These are phyloP conservation scores for Daedaleopsis nitida DNA, from an alignment of 768 basidiomycete species.

Conservation along the genomic window DNA sequence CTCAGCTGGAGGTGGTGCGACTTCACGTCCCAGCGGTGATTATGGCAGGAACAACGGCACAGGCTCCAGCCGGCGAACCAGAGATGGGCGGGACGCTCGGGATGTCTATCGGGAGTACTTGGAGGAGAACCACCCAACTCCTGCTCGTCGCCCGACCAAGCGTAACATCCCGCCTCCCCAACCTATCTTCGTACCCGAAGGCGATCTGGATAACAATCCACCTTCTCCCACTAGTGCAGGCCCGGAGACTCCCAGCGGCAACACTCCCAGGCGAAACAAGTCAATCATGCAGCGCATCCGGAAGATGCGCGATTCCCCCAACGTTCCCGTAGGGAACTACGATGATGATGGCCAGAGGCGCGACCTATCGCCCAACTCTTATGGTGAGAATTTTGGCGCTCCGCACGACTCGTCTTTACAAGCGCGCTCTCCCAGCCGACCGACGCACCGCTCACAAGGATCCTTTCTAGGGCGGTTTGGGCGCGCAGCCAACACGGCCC, in stretches of 20 bases:
- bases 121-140: slow-evolving; percentile 38
- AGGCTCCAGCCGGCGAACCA: slow-evolving; percentile 39
- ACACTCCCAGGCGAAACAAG: slow-evolving; percentile 64
- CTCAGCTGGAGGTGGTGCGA: slow-evolving; percentile 73
- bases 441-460: slow-evolving; percentile 72
- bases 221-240: slow-evolving; percentile 43
- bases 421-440: slow-evolving; percentile 37
- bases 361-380: slow-evolving; percentile 46
- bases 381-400: slow-evolving; percentile 34
- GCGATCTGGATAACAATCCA: slow-evolving; percentile 34
- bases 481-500: slow-evolving; percentile 35
- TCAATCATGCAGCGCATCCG: slow-evolving; percentile 88
- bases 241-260: slow-evolving; percentile 44
- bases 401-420: slow-evolving; percentile 5
- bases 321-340: slow-evolving; percentile 63
- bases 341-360: slow-evolving; percentile 43
- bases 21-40: slow-evolving; percentile 24
- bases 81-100: slow-evolving; percentile 53
- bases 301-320: slow-evolving; percentile 85
- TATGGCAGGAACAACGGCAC: slow-evolving; percentile 60
- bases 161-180: slow-evolving; percentile 74
- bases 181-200: slow-evolving; percentile 75
- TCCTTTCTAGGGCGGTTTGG: slow-evolving; percentile 79
- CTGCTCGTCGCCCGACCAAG: slow-evolving; percentile 43
- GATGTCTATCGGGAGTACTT: slow-evolving; percentile 48